Conservation (phyloP, 805 yeast genomes). For the Schwanniomyces occidentalis region DNA sequence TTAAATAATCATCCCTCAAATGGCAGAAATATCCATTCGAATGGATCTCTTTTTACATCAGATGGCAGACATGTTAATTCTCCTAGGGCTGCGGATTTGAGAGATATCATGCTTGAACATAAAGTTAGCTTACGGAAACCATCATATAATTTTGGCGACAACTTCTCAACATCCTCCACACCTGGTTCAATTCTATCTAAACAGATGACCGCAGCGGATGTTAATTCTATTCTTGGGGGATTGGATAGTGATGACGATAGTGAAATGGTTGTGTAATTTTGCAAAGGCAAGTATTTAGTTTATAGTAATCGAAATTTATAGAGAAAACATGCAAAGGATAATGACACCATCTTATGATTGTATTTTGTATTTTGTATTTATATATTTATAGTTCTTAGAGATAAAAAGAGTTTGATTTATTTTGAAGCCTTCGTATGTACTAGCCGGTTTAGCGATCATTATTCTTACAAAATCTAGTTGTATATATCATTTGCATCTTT, state of each 20-base stretch:
- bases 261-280: conserved; percentile 19
- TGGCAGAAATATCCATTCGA: conserved; percentile 6
- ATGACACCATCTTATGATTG: too few species aligned
- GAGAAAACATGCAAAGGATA: too few species aligned
- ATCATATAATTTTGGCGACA: conserved; percentile 5
- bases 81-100: conserved; percentile 39
- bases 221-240: conserved; percentile 33
- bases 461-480: too few species aligned
- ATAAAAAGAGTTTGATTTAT: too few species aligned
- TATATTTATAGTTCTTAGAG: too few species aligned
- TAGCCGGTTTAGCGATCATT: too few species aligned
- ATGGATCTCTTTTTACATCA: conserved; percentile 15
- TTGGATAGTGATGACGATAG: conserved; percentile 37
- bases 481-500: too few species aligned
- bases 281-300: too few species aligned
- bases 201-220: conserved; percentile 32
- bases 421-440: too few species aligned
- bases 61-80: conserved; percentile 16
- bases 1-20: conserved; percentile 10
- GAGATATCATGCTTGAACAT: conserved; percentile 21
- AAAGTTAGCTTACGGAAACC: conserved; percentile 5
- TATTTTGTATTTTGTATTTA: too few species aligned
- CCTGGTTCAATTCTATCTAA: conserved; percentile 30
- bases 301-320: too few species aligned
- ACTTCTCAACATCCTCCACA: conserved; percentile 7